phyloP scores from a whole-genome alignment of 2,329 filamentous ascomycete species.

The Fulvia fulva region DNA sequence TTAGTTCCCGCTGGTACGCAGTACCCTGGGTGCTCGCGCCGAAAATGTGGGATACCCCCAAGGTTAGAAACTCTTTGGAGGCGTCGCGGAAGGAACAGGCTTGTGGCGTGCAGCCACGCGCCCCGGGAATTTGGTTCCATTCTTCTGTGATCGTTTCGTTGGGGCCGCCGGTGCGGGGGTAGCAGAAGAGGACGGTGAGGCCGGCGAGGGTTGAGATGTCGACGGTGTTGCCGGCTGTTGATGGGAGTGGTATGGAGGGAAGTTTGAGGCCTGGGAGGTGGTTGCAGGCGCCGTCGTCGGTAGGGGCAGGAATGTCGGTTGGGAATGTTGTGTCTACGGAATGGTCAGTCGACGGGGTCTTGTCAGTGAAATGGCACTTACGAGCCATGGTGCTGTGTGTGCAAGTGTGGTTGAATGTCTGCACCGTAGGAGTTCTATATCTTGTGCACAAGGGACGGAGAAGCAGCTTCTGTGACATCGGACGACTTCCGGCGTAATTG shows the following conservation, averaged over 20 bases:
- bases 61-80: constrained; percentile 26
- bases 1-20: constrained; percentile 39
- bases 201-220: constrained; percentile 36
- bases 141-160: constrained; percentile 39
- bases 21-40: constrained; percentile 40
- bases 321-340: constrained; percentile 28
- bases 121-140: constrained; percentile 44
- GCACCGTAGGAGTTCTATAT: neutral
- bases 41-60: constrained; percentile 36
- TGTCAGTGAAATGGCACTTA: neutral
- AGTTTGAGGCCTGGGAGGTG: constrained; percentile 32
- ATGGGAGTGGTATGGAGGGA: constrained; percentile 34
- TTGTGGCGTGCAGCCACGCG: constrained; percentile 44
- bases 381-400: constrained; percentile 3
- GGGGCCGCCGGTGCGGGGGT: constrained; percentile 39
- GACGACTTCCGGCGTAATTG: neutral
- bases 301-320: constrained; percentile 35
- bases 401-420: neutral
- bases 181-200: constrained; percentile 42
- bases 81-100: constrained; percentile 43
- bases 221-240: constrained; percentile 32
- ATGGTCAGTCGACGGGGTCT: neutral
- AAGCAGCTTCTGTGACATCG: neutral
- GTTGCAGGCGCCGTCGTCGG: constrained; percentile 40
- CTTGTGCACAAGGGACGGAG: neutral